Percentiles rank a stretch among this genome's conserved stretches.
Evolutionary conservation across 176 grass and related monocot genomes (phyloP).

Genomic region (Juncus effusus): DNA sequence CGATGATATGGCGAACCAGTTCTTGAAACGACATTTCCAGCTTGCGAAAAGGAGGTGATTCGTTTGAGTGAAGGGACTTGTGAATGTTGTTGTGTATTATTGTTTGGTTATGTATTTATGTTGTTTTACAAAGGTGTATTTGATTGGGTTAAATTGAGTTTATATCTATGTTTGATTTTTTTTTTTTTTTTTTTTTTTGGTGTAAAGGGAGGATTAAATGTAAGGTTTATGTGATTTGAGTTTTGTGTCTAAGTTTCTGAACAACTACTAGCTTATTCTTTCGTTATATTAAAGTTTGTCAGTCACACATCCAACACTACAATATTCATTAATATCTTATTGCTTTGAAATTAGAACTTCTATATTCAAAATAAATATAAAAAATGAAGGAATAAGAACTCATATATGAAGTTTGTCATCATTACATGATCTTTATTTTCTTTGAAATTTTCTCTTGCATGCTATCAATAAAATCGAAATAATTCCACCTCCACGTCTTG

Average conservation of each 20-base stretch:
- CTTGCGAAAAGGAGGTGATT: slow-evolving; percentile 60
- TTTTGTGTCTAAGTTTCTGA: slow-evolving; percentile 5
- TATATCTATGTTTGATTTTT: slow-evolving; percentile 10
- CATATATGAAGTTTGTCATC: no score
- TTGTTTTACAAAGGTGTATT: slow-evolving; percentile 24
- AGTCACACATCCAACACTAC: background rate
- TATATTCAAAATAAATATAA: no score
- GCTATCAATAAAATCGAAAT: slow-evolving; percentile 41
- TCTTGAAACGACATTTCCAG: slow-evolving; percentile 78
- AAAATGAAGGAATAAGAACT: no score
- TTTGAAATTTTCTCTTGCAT: slow-evolving; percentile 36
- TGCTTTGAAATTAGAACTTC: no score
- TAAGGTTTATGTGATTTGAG: slow-evolving; percentile 15
- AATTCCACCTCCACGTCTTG: slow-evolving; percentile 14
- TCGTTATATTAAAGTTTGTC: slow-evolving; percentile 11
- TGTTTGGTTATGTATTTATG: slow-evolving; percentile 8
- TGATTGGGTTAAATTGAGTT: slow-evolving; percentile 15
- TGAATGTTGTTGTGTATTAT: background rate
- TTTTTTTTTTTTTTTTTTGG: slow-evolving; percentile 26
- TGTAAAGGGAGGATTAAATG: slow-evolving; percentile 12
- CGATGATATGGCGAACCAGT: slow-evolving; percentile 74
- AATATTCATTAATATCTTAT: background rate
- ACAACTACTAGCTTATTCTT: slow-evolving; percentile 6
- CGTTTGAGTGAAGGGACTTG: background rate
- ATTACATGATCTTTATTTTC: slow-evolving; percentile 11